Evolutionary conservation across 495 filamentous ascomycete species (phyloP).

Genomic region (Articulospora tetracladia): DNA sequence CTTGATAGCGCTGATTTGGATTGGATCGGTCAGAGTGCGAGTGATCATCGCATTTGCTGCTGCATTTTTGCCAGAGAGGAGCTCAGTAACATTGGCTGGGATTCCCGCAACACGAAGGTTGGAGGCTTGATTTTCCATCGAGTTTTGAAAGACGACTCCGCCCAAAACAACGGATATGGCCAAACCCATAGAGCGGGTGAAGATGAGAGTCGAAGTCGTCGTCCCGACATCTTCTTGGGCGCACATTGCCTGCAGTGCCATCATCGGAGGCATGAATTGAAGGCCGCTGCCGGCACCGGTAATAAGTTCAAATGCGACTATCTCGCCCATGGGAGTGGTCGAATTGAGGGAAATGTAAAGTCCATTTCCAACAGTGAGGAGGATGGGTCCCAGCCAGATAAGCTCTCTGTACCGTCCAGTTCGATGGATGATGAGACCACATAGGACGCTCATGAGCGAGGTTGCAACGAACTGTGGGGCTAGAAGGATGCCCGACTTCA

Average conservation of each 20-base stretch:
- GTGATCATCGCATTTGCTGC: slow-evolving; percentile 8
- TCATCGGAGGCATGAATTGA: slow-evolving; percentile 62
- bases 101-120: slow-evolving; percentile 27
- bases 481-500: slow-evolving; percentile 68
- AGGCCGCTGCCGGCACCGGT: slow-evolving; percentile 47
- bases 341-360: slow-evolving; percentile 48
- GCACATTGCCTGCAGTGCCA: slow-evolving; percentile 70
- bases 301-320: slow-evolving; percentile 50
- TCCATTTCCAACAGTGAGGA: slow-evolving; percentile 56
- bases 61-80: slow-evolving; percentile 5
- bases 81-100: background rate
- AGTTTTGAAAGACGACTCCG: slow-evolving; percentile 63
- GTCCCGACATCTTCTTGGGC: slow-evolving; percentile 57
- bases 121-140: slow-evolving; percentile 36
- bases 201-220: slow-evolving; percentile 61
- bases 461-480: slow-evolving; percentile 50
- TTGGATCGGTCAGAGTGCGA: slow-evolving; percentile 23
- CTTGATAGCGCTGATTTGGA: background rate
- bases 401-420: slow-evolving; percentile 57
- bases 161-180: slow-evolving; percentile 62
- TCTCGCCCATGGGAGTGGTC: slow-evolving; percentile 39
- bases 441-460: slow-evolving; percentile 42
- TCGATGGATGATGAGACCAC: slow-evolving; percentile 52
- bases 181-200: slow-evolving; percentile 60
- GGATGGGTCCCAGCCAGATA: slow-evolving; percentile 44